Conservation (phyloP, 306 rosid species). For the Cajanus cajan region DNA sequence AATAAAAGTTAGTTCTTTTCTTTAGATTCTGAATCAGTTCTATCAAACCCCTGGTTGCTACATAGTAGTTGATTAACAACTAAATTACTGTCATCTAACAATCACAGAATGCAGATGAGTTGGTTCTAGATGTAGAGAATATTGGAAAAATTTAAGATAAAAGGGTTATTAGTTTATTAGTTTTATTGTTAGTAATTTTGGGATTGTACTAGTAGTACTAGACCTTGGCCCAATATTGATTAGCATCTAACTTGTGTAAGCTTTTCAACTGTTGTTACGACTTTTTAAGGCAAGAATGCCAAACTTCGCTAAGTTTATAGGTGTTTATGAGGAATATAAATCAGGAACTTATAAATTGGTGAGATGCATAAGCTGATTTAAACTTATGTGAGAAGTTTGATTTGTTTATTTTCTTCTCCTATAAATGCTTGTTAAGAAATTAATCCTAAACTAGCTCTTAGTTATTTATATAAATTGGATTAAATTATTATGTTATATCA, state of each 20-base stretch:
- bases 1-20: not conserved
- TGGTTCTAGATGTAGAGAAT: not conserved
- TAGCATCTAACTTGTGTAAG: not conserved
- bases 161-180: not conserved
- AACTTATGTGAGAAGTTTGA: not conserved
- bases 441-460: not conserved
- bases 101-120: not conserved
- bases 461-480: not conserved
- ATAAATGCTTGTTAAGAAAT: not conserved
- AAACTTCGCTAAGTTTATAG: not conserved
- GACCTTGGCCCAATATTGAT: not conserved
- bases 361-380: not conserved
- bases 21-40: not conserved
- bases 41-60: not conserved
- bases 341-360: not conserved
- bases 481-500: not conserved
- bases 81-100: not conserved
- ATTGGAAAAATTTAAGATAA: not conserved
- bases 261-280: not conserved
- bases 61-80: not conserved
- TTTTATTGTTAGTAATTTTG: not conserved
- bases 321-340: not conserved
- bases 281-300: not conserved
- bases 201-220: not conserved
- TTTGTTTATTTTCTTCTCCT: not conserved